Evolutionary conservation across 768 basidiomycete genomes (phyloP).

Genomic region (Amanita brunnescens): DNA sequence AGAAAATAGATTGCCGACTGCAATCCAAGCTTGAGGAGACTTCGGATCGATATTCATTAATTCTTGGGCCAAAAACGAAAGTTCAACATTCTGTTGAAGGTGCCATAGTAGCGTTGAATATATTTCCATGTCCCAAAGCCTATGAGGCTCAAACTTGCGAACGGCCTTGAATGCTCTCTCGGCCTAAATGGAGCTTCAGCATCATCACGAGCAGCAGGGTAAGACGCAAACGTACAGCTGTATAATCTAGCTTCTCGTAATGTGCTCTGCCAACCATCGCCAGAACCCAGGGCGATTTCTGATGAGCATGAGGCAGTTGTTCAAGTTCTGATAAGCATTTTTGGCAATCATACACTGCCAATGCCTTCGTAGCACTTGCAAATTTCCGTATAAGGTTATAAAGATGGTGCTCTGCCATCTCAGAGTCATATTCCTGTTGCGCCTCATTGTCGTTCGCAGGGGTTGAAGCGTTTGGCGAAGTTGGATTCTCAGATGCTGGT

Average conservation of each 20-base stretch:
- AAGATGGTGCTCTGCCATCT: constrained; percentile 75
- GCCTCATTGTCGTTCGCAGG: constrained; percentile 61
- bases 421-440: constrained; percentile 61
- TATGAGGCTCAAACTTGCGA: constrained; percentile 81
- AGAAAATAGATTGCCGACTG: constrained; percentile 92
- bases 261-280: constrained; percentile 80
- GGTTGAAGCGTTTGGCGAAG: constrained; percentile 55
- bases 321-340: constrained; percentile 71
- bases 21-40: constrained; percentile 89
- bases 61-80: constrained; percentile 92
- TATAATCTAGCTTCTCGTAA: constrained; percentile 86
- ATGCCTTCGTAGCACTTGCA: constrained; percentile 66
- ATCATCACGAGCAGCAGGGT: constrained; percentile 12
- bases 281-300: constrained; percentile 68
- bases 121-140: constrained; percentile 88
- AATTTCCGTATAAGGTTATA: constrained; percentile 76
- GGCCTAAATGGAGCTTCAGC: constrained; percentile 44
- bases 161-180: constrained; percentile 82
- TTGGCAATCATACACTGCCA: constrained; percentile 70
- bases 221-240: constrained; percentile 51
- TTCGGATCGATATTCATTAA: constrained; percentile 78
- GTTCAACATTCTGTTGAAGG: constrained; percentile 69
- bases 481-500: constrained; percentile 55
- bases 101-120: constrained; percentile 98
- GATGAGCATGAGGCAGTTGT: constrained; percentile 63